Percentiles rank a stretch among this genome's conserved stretches.
Conservation (phyloP, 2,329 filamentous ascomycete genomes). For the Hawksworthiomyces lignivorus region DNA sequence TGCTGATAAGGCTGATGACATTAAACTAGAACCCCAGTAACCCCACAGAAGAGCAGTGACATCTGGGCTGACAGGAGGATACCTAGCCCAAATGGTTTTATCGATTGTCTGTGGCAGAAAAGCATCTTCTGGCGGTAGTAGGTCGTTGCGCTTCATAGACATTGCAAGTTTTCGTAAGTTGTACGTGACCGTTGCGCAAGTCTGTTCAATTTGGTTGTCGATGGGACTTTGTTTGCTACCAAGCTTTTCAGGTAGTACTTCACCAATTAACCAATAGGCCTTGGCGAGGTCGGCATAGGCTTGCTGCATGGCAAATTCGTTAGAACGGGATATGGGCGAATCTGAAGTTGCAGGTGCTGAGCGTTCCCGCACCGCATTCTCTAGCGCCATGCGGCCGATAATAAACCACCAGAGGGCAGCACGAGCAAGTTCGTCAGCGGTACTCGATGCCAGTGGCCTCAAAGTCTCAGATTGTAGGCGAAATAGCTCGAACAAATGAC, state of each 20-base stretch:
- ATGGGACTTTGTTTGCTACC: slow-evolving; percentile 33
- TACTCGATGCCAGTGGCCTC: slow-evolving; percentile 55
- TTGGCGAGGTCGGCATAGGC: slow-evolving; percentile 82
- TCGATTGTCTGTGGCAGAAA: slow-evolving; percentile 72
- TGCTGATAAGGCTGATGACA: slow-evolving; percentile 38
- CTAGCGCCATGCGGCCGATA: slow-evolving; percentile 68
- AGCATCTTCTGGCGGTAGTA: slow-evolving; percentile 62
- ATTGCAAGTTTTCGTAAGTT: slow-evolving; percentile 66
- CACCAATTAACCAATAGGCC: slow-evolving; percentile 68
- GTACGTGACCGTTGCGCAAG: slow-evolving; percentile 49
- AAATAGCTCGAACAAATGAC: slow-evolving; percentile 69
- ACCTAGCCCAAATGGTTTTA: slow-evolving; percentile 73
- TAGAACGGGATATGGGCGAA: slow-evolving; percentile 29
- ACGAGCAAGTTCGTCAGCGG: slow-evolving; percentile 60
- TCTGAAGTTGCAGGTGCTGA: slow-evolving; percentile 45
- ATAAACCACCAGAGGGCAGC: slow-evolving; percentile 86
- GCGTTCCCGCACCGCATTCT: slow-evolving; percentile 60
- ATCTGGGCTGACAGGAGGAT: slow-evolving; percentile 66
- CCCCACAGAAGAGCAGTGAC: slow-evolving; percentile 63
- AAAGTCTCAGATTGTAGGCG: slow-evolving; percentile 67
- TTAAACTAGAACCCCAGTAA: slow-evolving; percentile 42
- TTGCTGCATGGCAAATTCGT: slow-evolving; percentile 57
- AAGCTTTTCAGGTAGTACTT: slow-evolving; percentile 43
- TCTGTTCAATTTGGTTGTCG: slow-evolving; percentile 42
- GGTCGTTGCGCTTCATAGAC: slow-evolving; percentile 78